Percentiles rank a stretch among this genome's conserved stretches.
These are phyloP conservation scores for Farysia itapuensis DNA, from an alignment of 1,284 basidiomycete genomes.

Conservation along the genomic window DNA sequence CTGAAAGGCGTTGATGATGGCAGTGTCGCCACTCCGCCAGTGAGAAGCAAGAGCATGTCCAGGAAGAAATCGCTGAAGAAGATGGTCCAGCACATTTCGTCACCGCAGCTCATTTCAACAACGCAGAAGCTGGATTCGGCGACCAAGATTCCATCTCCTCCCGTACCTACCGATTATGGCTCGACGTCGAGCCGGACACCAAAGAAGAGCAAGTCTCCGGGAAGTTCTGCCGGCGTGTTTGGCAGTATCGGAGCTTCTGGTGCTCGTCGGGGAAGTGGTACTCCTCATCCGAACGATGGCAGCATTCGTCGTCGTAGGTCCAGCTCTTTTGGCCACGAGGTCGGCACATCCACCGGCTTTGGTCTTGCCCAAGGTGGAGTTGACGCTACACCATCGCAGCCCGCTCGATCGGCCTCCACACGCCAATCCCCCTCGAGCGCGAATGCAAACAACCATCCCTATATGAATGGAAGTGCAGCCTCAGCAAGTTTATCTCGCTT, in stretches of 20 bases:
- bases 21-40: constrained; percentile 13
- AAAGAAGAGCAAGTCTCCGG: constrained; percentile 11
- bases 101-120: constrained; percentile 49
- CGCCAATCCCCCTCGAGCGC: too few relatives aligned
- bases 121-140: constrained; percentile 45
- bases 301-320: constrained; percentile 38
- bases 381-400: not conserved
- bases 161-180: constrained; percentile 2
- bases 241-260: constrained; percentile 21
- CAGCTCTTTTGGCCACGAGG: constrained; percentile 46
- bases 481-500: constrained; percentile 31
- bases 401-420: not conserved
- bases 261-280: too few relatives aligned
- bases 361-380: constrained; percentile 3
- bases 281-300: too few relatives aligned
- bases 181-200: not conserved
- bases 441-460: constrained; percentile 30
- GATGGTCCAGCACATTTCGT: constrained; percentile 43
- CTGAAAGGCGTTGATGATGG: constrained; percentile 43
- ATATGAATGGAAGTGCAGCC: constrained; percentile 20
- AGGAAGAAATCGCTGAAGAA: constrained; percentile 40
- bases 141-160: constrained; percentile 6
- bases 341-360: constrained; percentile 6
- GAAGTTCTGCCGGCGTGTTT: too few relatives aligned
- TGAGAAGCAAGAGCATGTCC: constrained; percentile 39